Evolutionary conservation across 176 grass and related monocot species (phyloP), one percentile per base, ranked within the genome.

Genomic region (Zizania latifolia): DNA sequence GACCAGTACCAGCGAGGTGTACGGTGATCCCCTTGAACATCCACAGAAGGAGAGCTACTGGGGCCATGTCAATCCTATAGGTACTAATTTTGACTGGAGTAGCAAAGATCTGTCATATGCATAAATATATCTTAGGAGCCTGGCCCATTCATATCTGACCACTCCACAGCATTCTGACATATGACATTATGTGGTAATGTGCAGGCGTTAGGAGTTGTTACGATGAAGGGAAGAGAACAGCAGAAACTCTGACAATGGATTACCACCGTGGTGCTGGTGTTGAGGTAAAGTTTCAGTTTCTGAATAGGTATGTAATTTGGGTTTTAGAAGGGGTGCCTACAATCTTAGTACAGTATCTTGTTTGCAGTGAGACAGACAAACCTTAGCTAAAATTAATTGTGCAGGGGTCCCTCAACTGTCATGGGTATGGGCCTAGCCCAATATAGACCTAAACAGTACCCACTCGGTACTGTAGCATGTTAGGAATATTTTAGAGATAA

Each of bases 1-100:
- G 63, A 99, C 95, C 19, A 98, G 95, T 86, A 92, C 89, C 55
- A 92, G 95, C 28, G 91, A 98, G 72, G 95, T 98, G 44, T 99
- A 90, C 56, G 91, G 91, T 41, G 95, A 99, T 66, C 95, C 91
- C 54, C 84, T 99, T 70, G 86, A 99, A 80, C 95, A 99, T 69
- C 95, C 95, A 62, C 91, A 94, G 71, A 99, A 94, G 68, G 91
- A 99, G 72, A 99, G 79, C 34, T 94, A 99, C 61, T 99, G 91
- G 91, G 95, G 95, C 63, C 95, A 99, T 86, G 91, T 99, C 43
- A 94, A 94, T 78, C 91, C 91, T 5, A 99, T 99, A 87, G 95
- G 91, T 92, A 58, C 30, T 72, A 28, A 41, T 89, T 61, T 82
- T 79, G 37, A 74, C 61, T 68, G 0, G 1, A 74, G 17, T 30